Evolutionary conservation across 192 early-diverging fungal species (phyloP), one percentile per base, ranked within the genome.

Genomic region (Diversispora epigaea): DNA sequence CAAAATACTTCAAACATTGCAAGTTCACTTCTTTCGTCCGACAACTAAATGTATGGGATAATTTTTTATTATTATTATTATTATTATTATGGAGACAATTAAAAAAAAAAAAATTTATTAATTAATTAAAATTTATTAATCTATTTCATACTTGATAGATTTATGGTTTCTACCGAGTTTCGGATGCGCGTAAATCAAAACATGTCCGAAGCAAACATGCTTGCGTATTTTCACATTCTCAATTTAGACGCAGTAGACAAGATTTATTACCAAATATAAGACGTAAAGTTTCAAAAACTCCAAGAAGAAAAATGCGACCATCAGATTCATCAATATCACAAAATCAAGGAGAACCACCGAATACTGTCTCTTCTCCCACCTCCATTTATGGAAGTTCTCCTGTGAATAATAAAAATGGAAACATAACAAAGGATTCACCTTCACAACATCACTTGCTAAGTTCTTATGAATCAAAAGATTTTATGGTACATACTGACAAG

Each of bases 11-110:
- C 66, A 84, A 84, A 58, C 83, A 84, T 61, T 84, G 83, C 65
- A 84, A 84, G 75, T 84, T 84, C 73, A 79, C 83, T 43, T 84
- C 83, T 7, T 84, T 84, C 80, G 83, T 84, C 17, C 61, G 83
- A 41, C 83, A 84, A 69, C 50, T 84, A 43, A 84, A 84, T 80
- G 83, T 84, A 84, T 73, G 77, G 32, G 7, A 45, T 71, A 55
- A 52, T 32, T 32, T 32, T 0, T 32, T 77, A 41, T 3, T 49
- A 39, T 12, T 50, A 22, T 4, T 69, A 21, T 44, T 41, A 22
- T 40, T 68, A n/a, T 52, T 41, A 22, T n/a, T 6, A n/a, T 68
- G n/a, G n/a, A n/a, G n/a, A n/a, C n/a, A n/a, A n/a, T n/a, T n/a
- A n/a, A n/a, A n/a, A n/a, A n/a, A n/a, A n/a, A n/a, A n/a, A n/a